Conservation (phyloP, 495 filamentous ascomycete species). For the Aspergillus kassunensis region DNA sequence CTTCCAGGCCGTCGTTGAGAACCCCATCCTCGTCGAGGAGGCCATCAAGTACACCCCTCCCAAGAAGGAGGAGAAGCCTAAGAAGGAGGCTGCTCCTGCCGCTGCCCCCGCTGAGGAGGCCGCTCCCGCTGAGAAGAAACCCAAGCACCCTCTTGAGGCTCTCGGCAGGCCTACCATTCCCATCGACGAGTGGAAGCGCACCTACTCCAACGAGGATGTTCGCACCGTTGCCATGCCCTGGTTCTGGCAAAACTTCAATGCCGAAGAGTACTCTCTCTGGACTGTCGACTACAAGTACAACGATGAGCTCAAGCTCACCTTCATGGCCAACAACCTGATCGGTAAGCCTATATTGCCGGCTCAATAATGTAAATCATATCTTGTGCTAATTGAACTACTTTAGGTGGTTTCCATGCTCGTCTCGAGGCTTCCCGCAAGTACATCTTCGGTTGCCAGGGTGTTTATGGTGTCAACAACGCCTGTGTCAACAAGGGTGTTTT, state of each 20-base stretch:
- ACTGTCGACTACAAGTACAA: constrained; percentile 95
- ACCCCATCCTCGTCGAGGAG: constrained; percentile 76
- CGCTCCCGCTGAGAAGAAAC: constrained; percentile 69
- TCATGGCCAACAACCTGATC: constrained; percentile 98
- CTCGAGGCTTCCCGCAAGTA: constrained; percentile 98
- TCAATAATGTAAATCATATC: not conserved
- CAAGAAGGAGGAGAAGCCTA: constrained; percentile 78
- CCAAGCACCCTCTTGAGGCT: constrained; percentile 93
- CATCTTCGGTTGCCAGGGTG: constrained; percentile 88
- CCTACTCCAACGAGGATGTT: constrained; percentile 96
- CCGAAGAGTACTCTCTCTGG: constrained; percentile 95
- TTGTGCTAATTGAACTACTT: not conserved
- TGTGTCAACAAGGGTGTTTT: constrained; percentile 88
- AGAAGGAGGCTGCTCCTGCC: constrained; percentile 54
- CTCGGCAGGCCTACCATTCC: constrained; percentile 74
- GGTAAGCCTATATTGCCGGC: constrained; percentile 35
- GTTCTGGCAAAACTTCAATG: constrained; percentile 95
- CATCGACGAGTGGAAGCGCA: constrained; percentile 96
- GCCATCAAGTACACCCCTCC: constrained; percentile 81
- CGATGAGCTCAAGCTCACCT: constrained; percentile 90
- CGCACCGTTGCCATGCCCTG: constrained; percentile 79
- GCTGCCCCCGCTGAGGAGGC: constrained; percentile 58
- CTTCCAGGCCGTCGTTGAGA: constrained; percentile 73
- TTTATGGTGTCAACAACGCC: constrained; percentile 83
- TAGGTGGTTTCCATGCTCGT: constrained; percentile 92